Conservation (phyloP, 1,284 basidiomycete species). For the Phellinidium pouzarii region DNA sequence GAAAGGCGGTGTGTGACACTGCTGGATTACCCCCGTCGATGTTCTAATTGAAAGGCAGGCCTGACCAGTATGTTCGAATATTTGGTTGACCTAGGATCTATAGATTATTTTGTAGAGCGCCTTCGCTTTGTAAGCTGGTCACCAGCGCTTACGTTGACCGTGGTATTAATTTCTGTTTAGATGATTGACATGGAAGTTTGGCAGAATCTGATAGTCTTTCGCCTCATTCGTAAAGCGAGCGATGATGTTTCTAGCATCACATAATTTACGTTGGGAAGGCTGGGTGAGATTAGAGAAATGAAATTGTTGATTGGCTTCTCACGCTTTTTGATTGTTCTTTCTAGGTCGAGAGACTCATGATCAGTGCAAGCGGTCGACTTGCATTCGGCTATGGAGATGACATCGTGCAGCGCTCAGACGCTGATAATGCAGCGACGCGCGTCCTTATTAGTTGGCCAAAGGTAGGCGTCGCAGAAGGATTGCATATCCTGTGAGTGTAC, state of each 20-base stretch:
- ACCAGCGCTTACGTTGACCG: no score
- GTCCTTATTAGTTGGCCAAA: constrained; percentile 10
- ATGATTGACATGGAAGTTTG: constrained; percentile 13
- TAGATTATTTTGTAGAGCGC: constrained; percentile 1
- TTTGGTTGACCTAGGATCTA: background rate
- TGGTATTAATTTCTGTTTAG: background rate
- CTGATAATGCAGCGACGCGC: background rate
- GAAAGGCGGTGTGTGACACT: constrained; percentile 6
- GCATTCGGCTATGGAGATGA: constrained; percentile 6
- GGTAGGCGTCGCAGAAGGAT: constrained; percentile 5
- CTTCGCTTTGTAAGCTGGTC: constrained; percentile 2
- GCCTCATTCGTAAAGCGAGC: background rate
- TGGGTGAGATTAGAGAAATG: background rate
- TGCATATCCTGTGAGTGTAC: constrained; percentile 3
- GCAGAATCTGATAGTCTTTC: no score
- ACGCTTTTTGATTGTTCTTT: background rate
- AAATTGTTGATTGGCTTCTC: background rate
- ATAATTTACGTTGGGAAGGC: constrained; percentile 7
- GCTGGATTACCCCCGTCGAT: background rate
- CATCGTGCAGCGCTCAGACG: background rate
- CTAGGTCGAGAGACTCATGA: constrained; percentile 10
- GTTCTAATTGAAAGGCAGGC: background rate
- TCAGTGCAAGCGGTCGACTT: constrained; percentile 5
- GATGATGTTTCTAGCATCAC: constrained; percentile 2
- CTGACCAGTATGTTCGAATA: constrained; percentile 8